phyloP scores from a whole-genome alignment of 805 yeast genomes.

The Yarrowia alimentaria region DNA sequence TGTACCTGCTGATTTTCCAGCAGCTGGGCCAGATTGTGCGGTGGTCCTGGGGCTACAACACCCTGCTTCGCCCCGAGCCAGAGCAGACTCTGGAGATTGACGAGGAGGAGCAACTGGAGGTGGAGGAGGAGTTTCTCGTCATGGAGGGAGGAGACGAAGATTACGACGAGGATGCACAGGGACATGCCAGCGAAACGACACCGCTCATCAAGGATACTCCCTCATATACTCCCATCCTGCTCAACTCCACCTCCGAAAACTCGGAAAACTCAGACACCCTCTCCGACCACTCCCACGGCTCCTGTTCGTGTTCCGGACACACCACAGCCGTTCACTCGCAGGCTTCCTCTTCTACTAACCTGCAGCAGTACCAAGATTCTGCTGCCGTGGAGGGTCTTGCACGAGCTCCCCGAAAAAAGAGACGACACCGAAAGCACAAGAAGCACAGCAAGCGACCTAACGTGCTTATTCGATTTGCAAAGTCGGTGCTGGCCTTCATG shows the following conservation, averaged over 20 bases:
- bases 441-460: not conserved
- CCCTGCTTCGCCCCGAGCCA: slow-evolving; percentile 47
- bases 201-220: not conserved
- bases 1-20: slow-evolving; percentile 61
- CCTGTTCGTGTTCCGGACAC: slow-evolving; percentile 4
- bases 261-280: no score
- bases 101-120: not conserved
- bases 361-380: slow-evolving; percentile 1
- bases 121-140: not conserved
- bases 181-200: no score
- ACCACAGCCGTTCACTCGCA: not conserved
- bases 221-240: not conserved
- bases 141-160: not conserved
- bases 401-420: not conserved
- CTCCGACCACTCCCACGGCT: no score
- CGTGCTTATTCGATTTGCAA: not conserved
- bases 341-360: not conserved
- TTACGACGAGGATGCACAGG: no score
- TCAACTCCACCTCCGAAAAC: no score
- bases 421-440: not conserved
- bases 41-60: slow-evolving; percentile 74
- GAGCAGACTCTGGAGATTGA: no score
- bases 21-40: slow-evolving; percentile 65
- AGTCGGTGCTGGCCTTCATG: slow-evolving; percentile 44
- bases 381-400: slow-evolving; percentile 8